phyloP scores from a whole-genome alignment of 371 early-diverging fungal genomes.

The Rhizopus sp. region DNA sequence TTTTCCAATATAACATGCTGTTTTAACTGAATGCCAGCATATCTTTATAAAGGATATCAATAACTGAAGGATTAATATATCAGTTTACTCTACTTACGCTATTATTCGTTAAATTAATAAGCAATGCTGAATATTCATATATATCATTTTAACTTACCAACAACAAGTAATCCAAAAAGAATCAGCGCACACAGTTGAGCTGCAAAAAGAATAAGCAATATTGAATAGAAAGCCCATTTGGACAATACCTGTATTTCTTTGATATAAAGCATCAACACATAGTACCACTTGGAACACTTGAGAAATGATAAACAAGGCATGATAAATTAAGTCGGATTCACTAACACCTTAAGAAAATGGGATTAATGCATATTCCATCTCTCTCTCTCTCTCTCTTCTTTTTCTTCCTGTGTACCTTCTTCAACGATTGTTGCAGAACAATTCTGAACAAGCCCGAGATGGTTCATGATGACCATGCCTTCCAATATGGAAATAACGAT shows the following conservation, averaged over 20 bases:
- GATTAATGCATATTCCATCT: not conserved
- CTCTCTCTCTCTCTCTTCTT: not conserved
- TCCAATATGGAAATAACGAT: slow-evolving; percentile 45
- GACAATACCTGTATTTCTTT: slow-evolving; percentile 48
- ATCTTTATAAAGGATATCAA: slow-evolving; percentile 21
- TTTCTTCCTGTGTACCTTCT: not conserved
- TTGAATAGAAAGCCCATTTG: not conserved
- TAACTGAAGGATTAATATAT: not conserved
- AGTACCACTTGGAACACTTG: slow-evolving; percentile 52
- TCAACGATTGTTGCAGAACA: slow-evolving; percentile 16
- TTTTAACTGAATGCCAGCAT: slow-evolving; percentile 52
- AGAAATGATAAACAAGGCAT: slow-evolving; percentile 47
- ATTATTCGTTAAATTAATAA: slow-evolving; percentile 5
- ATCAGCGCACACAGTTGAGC: slow-evolving; percentile 47
- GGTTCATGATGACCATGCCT: slow-evolving; percentile 46
- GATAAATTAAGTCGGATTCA: slow-evolving; percentile 57
- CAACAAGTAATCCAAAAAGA: slow-evolving; percentile 46
- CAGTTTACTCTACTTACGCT: not conserved
- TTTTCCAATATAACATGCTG: slow-evolving; percentile 54
- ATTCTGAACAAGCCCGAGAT: slow-evolving; percentile 41
- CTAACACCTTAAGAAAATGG: slow-evolving; percentile 36
- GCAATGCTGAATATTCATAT: not conserved
- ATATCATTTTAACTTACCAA: slow-evolving; percentile 26
- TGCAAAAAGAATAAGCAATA: slow-evolving; percentile 9
- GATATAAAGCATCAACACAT: slow-evolving; percentile 47